Evolutionary conservation across 208 protist species (phyloP).

Genomic region (Naegleria fowleri): DNA sequence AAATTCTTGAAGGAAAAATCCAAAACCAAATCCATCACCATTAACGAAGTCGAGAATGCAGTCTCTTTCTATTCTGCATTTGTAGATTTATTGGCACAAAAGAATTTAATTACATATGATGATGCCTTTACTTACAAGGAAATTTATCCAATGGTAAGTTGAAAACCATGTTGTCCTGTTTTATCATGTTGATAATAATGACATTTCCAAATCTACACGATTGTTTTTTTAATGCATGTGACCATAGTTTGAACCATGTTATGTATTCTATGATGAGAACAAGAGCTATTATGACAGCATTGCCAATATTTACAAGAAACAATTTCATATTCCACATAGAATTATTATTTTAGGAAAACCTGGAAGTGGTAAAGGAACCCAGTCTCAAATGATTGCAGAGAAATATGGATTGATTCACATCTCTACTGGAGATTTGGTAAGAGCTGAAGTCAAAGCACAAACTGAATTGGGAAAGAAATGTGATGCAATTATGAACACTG

Average conservation of each 20-base stretch:
- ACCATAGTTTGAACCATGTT: background rate
- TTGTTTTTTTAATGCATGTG: too few relatives aligned
- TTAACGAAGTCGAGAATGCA: background rate
- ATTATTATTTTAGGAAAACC: slow-evolving; percentile 70
- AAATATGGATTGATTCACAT: slow-evolving; percentile 73
- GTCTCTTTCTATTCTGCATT: background rate
- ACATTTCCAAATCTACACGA: too few relatives aligned
- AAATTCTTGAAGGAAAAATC: background rate
- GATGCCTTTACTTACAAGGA: background rate
- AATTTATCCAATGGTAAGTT: background rate
- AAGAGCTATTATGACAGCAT: background rate
- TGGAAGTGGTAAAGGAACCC: slow-evolving; percentile 80
- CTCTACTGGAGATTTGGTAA: slow-evolving; percentile 64
- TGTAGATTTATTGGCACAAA: background rate
- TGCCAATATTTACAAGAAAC: background rate
- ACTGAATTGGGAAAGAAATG: slow-evolving; percentile 54
- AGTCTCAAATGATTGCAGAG: slow-evolving; percentile 63
- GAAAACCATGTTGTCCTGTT: too few relatives aligned
- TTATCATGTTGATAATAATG: too few relatives aligned
- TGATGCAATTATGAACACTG: slow-evolving; percentile 57
- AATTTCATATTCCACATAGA: slow-evolving; percentile 24
- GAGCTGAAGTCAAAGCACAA: slow-evolving; percentile 41
- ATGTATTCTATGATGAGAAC: background rate
- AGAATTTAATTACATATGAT: background rate
- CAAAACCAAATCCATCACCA: background rate